phyloP scores from a whole-genome alignment of 305 asterid genomes.

The Fraxinus greggii region DNA sequence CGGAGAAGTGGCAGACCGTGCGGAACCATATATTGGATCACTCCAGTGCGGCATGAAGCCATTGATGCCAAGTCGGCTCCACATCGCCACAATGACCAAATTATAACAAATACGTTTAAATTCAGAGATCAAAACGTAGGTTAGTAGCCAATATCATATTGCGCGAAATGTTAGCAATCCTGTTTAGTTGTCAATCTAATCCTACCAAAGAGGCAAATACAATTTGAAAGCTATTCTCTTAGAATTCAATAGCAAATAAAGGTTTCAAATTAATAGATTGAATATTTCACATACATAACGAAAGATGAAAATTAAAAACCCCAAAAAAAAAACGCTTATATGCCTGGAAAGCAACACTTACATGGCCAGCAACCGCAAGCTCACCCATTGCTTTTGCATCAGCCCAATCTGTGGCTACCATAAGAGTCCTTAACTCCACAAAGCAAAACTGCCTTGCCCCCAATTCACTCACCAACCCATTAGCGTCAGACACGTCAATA shows the following conservation, averaged over 20 bases:
- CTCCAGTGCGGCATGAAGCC: neutral
- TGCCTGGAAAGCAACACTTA: conserved; percentile 16
- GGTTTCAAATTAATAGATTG: neutral
- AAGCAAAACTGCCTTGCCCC: conserved; percentile 65
- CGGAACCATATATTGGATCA: neutral
- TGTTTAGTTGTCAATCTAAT: neutral
- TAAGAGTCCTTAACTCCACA: conserved; percentile 89
- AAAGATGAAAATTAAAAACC: neutral
- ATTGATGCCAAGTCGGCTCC: neutral
- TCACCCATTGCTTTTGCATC: conserved; percentile 71
- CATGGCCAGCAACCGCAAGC: conserved; percentile 92
- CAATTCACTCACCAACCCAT: conserved; percentile 52
- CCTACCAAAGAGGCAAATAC: neutral
- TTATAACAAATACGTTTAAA: neutral
- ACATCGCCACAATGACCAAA: neutral
- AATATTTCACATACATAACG: neutral
- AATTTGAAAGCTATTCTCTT: neutral
- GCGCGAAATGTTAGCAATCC: neutral
- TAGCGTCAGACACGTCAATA: conserved; percentile 74
- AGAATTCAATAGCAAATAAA: neutral
- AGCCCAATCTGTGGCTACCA: conserved; percentile 98
- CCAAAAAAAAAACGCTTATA: too few relatives aligned
- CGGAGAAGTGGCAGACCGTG: neutral
- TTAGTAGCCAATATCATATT: neutral
- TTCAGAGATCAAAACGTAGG: neutral